These are phyloP conservation scores for Mycena capillaripes DNA, from an alignment of 768 basidiomycete genomes.

Conservation along the genomic window DNA sequence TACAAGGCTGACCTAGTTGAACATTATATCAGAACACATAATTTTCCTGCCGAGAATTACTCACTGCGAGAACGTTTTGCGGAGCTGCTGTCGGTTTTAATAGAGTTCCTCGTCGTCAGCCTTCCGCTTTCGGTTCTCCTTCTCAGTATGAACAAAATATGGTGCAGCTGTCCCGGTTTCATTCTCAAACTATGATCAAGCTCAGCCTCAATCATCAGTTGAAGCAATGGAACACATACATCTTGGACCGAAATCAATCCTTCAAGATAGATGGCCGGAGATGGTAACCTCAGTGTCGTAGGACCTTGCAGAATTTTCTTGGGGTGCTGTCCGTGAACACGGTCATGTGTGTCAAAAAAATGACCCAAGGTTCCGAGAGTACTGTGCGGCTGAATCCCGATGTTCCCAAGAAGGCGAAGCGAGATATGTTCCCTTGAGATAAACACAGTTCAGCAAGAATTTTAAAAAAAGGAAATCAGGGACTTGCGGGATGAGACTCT, in stretches of 20 bases:
- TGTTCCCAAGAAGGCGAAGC: slow-evolving; percentile 11
- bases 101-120: neutral
- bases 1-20: neutral
- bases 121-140: slow-evolving; percentile 16
- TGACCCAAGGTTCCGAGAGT: slow-evolving; percentile 13
- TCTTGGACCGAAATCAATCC: neutral
- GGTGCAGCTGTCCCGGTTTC: slow-evolving; percentile 6
- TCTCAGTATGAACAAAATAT: slow-evolving; percentile 18
- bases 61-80: slow-evolving; percentile 3
- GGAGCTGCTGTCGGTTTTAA: neutral
- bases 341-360: slow-evolving; percentile 8
- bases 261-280: slow-evolving; percentile 12
- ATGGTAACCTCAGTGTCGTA: neutral
- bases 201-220: neutral
- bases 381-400: slow-evolving; percentile 17
- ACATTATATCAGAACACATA: neutral
- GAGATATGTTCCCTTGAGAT: slow-evolving; percentile 10
- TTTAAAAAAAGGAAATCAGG: neutral
- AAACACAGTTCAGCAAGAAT: neutral
- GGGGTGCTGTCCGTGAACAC: too few relatives aligned
- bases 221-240: neutral
- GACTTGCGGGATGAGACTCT: slow-evolving; percentile 11
- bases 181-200: slow-evolving; percentile 1
- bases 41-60: neutral
- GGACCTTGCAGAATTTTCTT: neutral